Conservation (phyloP, 75 land plant genomes). For the Cunninghamia lanceolata region DNA sequence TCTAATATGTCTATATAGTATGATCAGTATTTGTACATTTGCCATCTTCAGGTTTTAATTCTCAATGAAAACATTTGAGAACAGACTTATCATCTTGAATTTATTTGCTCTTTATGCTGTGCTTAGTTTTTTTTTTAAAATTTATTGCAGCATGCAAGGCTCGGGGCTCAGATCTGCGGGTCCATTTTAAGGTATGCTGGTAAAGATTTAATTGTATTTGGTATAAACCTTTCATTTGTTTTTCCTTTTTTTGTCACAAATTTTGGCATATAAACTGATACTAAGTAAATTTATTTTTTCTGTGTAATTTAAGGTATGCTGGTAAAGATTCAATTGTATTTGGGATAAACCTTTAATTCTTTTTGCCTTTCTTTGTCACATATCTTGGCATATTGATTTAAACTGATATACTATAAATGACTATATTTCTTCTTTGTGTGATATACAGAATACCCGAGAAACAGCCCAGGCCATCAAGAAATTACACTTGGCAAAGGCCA, state of each 20-base stretch:
- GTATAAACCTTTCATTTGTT: neutral
- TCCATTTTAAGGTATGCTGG: constrained; percentile 81
- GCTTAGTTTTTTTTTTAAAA: neutral
- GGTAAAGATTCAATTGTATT: neutral
- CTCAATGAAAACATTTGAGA: neutral
- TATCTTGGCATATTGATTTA: neutral
- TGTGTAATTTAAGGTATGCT: no score
- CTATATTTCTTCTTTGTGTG: neutral
- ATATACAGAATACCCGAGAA: constrained; percentile 81
- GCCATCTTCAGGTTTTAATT: neutral
- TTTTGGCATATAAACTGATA: neutral
- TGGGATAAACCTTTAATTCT: neutral
- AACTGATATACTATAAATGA: neutral
- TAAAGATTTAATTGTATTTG: neutral
- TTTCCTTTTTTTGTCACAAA: neutral
- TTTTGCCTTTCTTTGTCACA: neutral
- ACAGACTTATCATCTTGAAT: neutral
- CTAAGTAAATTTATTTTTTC: neutral
- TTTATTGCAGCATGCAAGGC: constrained; percentile 81
- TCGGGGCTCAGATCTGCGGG: constrained; percentile 86
- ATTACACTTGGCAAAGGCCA: constrained; percentile 79
- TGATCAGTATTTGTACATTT: neutral
- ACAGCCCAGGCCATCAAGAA: constrained; percentile 88
- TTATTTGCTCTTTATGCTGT: neutral
- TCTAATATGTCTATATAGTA: no score